phyloP scores from a whole-genome alignment of 495 filamentous ascomycete genomes.

The Rhypophila decipiens region DNA sequence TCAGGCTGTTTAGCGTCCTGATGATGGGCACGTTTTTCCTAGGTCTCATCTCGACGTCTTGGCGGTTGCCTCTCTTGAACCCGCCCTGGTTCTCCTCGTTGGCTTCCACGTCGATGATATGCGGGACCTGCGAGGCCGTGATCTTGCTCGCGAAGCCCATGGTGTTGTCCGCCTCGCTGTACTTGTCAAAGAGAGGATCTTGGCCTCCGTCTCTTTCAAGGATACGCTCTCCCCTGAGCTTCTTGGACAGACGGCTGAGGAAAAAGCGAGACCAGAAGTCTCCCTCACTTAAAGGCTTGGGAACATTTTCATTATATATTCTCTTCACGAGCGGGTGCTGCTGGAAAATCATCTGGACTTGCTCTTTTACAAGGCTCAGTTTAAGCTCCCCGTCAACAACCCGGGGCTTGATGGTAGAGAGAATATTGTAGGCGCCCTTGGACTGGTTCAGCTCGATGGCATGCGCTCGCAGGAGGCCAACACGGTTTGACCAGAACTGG shows the following conservation, averaged over 20 bases:
- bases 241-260: constrained; percentile 79
- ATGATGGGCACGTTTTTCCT: constrained; percentile 55
- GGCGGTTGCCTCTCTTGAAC: constrained; percentile 66
- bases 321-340: constrained; percentile 87
- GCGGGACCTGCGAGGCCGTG: constrained; percentile 60
- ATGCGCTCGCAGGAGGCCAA: constrained; percentile 79
- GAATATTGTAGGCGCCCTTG: constrained; percentile 83
- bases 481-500: constrained; percentile 88
- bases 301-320: constrained; percentile 91
- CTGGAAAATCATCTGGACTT: constrained; percentile 84
- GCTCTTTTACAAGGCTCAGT: constrained; percentile 83
- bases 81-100: constrained; percentile 84
- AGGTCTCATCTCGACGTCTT: constrained; percentile 83
- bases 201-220: constrained; percentile 63
- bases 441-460: constrained; percentile 82
- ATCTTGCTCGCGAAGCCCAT: constrained; percentile 41
- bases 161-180: constrained; percentile 65
- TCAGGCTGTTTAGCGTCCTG: constrained; percentile 75
- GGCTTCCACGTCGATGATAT: constrained; percentile 84
- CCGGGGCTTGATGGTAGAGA: constrained; percentile 80
- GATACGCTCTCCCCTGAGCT: constrained; percentile 81
- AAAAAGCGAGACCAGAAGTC: constrained; percentile 94
- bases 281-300: constrained; percentile 66
- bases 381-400: constrained; percentile 69
- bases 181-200: constrained; percentile 76